Conservation (phyloP, 495 filamentous ascomycete genomes). For the Neurospora sp. region DNA sequence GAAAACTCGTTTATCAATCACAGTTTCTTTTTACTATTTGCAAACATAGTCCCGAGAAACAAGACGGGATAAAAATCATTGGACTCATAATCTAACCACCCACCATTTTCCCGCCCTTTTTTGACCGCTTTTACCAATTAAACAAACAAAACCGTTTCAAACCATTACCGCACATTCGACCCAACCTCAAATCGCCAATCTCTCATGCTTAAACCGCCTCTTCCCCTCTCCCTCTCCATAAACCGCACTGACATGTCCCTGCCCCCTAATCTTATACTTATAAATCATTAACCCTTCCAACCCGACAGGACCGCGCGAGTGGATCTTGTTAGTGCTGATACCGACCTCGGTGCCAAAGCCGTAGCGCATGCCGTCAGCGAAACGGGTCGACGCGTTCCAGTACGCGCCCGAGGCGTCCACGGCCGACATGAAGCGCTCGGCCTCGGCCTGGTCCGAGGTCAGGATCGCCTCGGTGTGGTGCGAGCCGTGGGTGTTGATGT, state of each 20-base stretch:
- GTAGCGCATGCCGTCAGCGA: conserved; percentile 93
- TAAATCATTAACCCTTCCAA: conserved; percentile 94
- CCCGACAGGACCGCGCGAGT: conserved; percentile 85
- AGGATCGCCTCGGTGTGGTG: conserved; percentile 93
- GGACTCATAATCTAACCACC: neutral
- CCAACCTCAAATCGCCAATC: conserved; percentile 27
- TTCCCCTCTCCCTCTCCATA: conserved; percentile 63
- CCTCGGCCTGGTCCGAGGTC: conserved; percentile 51
- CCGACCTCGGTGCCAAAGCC: conserved; percentile 97
- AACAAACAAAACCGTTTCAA: neutral
- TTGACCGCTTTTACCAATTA: neutral
- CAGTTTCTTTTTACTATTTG: neutral
- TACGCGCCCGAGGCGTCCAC: conserved; percentile 90
- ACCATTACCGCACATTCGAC: too few species aligned
- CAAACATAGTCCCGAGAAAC: neutral
- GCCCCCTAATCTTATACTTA: conserved; percentile 78
- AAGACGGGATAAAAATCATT: neutral
- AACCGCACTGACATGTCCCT: conserved; percentile 62
- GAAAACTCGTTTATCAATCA: neutral
- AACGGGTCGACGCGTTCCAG: conserved; percentile 91
- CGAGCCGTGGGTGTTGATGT: conserved; percentile 87
- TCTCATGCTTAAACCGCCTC: conserved; percentile 61
- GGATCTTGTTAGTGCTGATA: conserved; percentile 98
- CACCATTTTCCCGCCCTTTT: neutral
- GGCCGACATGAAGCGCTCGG: conserved; percentile 68